A percentile compares a stretch with the other conserved stretches of the same genome.
Conservation (phyloP, 164 flowering plant genomes). For the Dillenia turbinata region DNA sequence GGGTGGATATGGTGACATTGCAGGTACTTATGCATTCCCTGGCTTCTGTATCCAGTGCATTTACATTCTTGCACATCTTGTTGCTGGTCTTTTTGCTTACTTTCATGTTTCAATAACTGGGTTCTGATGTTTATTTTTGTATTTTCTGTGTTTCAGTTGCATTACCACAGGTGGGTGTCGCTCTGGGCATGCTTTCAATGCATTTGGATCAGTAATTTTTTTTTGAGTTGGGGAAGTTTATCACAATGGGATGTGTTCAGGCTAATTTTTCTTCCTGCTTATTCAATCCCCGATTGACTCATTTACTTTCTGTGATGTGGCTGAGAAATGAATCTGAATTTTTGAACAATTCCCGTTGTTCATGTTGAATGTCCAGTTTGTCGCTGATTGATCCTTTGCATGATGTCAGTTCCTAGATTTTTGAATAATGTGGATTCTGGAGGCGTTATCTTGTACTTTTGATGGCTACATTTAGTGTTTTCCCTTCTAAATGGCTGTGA, state of each 20-base stretch:
- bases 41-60: constrained; percentile 46
- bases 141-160: constrained; percentile 54
- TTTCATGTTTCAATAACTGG: background rate
- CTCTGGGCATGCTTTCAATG: constrained; percentile 4
- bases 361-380: too few species aligned
- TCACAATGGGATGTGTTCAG: background rate
- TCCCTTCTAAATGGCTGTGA: too few species aligned
- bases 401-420: too few species aligned
- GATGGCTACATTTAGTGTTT: too few species aligned
- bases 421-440: too few species aligned
- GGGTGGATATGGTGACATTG: constrained; percentile 77
- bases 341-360: too few species aligned
- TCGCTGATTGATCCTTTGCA: too few species aligned
- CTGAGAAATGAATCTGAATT: too few species aligned
- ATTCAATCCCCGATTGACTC: too few species aligned
- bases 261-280: too few species aligned
- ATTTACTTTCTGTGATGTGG: too few species aligned
- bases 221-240: constrained; percentile 6
- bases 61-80: constrained; percentile 17
- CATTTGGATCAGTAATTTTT: constrained; percentile 10
- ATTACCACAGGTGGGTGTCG: constrained; percentile 79
- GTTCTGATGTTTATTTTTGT: constrained; percentile 13
- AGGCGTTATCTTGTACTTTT: too few species aligned
- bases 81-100: background rate
- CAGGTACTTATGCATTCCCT: constrained; percentile 52